Conservation (phyloP, 2,329 filamentous ascomycete species). For the Aspergillus flavus region DNA sequence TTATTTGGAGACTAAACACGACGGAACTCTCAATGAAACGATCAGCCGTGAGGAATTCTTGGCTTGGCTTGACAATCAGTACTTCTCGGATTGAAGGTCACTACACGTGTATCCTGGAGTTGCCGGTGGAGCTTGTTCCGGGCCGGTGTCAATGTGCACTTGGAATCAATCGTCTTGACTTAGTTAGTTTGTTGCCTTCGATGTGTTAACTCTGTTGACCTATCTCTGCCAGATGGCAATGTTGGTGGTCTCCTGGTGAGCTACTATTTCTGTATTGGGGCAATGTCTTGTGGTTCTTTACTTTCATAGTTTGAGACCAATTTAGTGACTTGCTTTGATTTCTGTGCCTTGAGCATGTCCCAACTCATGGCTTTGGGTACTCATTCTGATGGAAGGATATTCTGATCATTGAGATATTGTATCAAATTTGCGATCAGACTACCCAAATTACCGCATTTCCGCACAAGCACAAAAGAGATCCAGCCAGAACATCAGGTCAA, state of each 20-base stretch:
- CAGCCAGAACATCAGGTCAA: no score
- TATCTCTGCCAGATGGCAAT: background rate
- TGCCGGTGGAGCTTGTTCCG: background rate
- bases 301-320: background rate
- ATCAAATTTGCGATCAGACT: no score
- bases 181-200: background rate
- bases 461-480: no score
- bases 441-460: no score
- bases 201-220: background rate
- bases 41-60: background rate
- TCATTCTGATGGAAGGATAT: no score
- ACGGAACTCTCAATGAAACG: background rate
- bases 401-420: no score
- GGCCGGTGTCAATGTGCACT: background rate
- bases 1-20: background rate
- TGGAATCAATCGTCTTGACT: background rate
- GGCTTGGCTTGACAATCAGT: background rate
- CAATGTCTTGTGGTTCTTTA: background rate
- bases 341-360: fast-evolving
- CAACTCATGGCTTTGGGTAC: no score
- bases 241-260: background rate
- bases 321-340: background rate
- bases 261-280: background rate
- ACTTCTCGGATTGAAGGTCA: background rate
- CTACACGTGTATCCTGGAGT: background rate